phyloP scores from a whole-genome alignment of 2,329 filamentous ascomycete genomes.

The Neonectria coccinea region DNA sequence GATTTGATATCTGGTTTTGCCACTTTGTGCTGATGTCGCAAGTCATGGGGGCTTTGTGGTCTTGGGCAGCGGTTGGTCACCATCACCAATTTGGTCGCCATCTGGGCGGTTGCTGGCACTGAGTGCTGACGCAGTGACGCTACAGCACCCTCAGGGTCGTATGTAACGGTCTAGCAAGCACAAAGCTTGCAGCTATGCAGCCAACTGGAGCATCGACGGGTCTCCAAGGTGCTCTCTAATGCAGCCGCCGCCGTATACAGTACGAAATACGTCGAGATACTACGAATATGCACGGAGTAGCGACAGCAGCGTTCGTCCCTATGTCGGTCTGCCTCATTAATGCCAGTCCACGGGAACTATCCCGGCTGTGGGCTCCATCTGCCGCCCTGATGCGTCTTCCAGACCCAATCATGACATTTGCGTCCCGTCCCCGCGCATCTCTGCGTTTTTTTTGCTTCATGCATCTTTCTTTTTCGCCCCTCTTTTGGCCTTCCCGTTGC shows the following conservation, averaged over 20 bases:
- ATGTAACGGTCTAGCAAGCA: too few relatives aligned
- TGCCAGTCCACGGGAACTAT: constrained; percentile 19
- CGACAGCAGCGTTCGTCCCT: constrained; percentile 7
- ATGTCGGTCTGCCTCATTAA: constrained; percentile 4
- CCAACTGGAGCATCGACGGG: constrained; percentile 35
- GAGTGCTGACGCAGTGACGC: constrained; percentile 1
- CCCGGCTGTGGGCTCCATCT: constrained; percentile 26
- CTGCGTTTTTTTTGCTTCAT: constrained; percentile 23
- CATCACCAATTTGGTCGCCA: neutral
- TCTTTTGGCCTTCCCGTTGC: constrained; percentile 25
- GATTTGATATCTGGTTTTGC: constrained; percentile 14
- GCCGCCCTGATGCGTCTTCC: constrained; percentile 19
- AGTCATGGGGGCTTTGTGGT: constrained; percentile 1
- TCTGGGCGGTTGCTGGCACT: constrained; percentile 8
- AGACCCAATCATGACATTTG: constrained; percentile 29
- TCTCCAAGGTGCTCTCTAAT: constrained; percentile 29
- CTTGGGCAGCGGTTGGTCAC: neutral
- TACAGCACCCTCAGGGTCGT: neutral
- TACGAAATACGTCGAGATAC: neutral
- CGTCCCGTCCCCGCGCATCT: constrained; percentile 38
- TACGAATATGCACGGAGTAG: neutral
- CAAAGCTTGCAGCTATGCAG: constrained; percentile 31
- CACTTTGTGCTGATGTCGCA: constrained; percentile 4
- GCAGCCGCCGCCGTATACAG: constrained; percentile 4
- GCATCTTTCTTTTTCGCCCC: constrained; percentile 22